Base-by-base conservation (phyloP, 2,329 filamentous ascomycete genomes). In the Teratosphaeria destructans region DNA sequence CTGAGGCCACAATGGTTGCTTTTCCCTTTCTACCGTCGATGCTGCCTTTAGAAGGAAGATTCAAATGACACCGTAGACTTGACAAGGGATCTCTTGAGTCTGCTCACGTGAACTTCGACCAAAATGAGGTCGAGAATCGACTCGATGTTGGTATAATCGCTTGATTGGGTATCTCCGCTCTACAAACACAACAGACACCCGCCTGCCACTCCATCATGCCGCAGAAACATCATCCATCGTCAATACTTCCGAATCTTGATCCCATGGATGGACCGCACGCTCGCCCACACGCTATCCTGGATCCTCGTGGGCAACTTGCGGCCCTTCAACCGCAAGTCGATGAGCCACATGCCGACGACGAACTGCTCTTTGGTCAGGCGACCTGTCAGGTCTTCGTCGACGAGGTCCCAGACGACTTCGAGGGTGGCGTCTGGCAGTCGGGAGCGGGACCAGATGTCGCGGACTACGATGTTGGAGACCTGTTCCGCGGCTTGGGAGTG, bases 291-390 rank as follows among this genome's bases (percentile, higher is more conserved):
- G 67, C 87, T 90, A 56, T 86, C 84, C 57, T 81, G 81, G 10
- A 93, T 87, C 67, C 81, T 83, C 14, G 81, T 76, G 0, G 90
- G 89, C 23, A 93, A 77, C 77, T 94, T 94, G 61, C 89, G 77
- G 1, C 89, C 90, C 64, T 87, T 84, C n/a, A 94, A 75, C 61
- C 88, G 78, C 77, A 92, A 88, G 71, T 94, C 89, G 39, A 94
- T 82, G 55, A 94, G 75, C 88, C 89, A 94, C 76, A 90, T 80
- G 10, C 89, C 89, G 1, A 93, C 88, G 0, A 94, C 87, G 71
- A 94, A 94, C 75, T 91, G 87, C 59, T 86, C 81, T 67, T 83
- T 82, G 59, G 76, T 77, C 58, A 94, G 74, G 64, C 81, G 76
- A 1, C 86, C 86, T 14, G 74, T 69, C 1, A 74, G 71, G 6